Conservation (phyloP, 2,329 filamentous ascomycete genomes). For the Phyllosticta citribraziliensis region DNA sequence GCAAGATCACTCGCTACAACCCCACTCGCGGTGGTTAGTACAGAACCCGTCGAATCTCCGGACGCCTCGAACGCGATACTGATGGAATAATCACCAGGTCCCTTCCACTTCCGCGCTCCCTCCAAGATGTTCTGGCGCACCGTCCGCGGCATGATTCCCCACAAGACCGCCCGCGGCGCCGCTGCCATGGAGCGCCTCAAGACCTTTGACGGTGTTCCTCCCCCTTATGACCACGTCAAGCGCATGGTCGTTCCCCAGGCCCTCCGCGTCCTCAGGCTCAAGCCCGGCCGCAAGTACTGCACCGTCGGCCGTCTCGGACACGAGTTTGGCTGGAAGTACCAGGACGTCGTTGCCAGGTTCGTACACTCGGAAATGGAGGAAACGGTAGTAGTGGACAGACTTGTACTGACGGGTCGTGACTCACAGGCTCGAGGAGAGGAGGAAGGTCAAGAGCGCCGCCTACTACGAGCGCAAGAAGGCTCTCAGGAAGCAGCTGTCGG, state of each 20-base stretch:
- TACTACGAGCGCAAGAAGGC: constrained; percentile 99
- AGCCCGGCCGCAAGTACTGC: constrained; percentile 99
- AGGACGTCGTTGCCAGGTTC: constrained; percentile 96
- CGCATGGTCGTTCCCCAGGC: constrained; percentile 98
- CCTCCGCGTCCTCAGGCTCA: constrained; percentile 88
- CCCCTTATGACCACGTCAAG: constrained; percentile 99
- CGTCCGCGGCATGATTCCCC: constrained; percentile 98
- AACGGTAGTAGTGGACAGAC: background rate
- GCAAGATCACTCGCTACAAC: constrained; percentile 99
- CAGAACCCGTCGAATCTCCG: constrained; percentile 9
- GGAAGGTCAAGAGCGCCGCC: constrained; percentile 97
- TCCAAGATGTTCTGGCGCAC: constrained; percentile 99
- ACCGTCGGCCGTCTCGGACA: constrained; percentile 94
- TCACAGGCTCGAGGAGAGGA: constrained; percentile 89
- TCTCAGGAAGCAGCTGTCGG: constrained; percentile 76
- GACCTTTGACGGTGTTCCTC: constrained; percentile 98
- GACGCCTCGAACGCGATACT: constrained; percentile 5
- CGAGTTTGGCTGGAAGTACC: constrained; percentile 99
- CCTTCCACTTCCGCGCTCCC: constrained; percentile 99
- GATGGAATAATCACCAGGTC: constrained; percentile 51
- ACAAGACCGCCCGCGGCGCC: constrained; percentile 98
- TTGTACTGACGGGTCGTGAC: constrained; percentile 15
- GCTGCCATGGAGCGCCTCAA: constrained; percentile 97
- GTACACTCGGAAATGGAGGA: constrained; percentile 32
- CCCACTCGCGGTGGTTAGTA: constrained; percentile 89